These are phyloP conservation scores for Cornus florida DNA, from an alignment of 148 eudicot genomes.

Conservation along the genomic window DNA sequence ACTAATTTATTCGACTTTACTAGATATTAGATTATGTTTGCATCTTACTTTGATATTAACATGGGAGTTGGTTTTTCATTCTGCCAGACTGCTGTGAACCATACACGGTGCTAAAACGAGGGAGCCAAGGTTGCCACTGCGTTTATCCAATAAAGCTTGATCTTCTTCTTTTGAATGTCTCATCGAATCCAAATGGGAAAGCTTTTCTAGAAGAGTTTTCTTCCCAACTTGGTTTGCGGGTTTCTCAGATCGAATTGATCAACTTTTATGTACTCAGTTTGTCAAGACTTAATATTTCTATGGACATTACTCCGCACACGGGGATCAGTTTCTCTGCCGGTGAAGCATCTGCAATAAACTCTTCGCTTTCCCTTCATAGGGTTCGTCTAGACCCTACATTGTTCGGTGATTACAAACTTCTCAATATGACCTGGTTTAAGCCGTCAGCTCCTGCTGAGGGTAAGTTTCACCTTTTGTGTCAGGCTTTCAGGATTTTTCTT, in stretches of 20 bases:
- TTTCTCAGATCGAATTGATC: slow-evolving; percentile 77
- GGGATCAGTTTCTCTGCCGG: slow-evolving; percentile 69
- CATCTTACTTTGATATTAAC: not conserved
- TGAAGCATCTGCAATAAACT: slow-evolving; percentile 67
- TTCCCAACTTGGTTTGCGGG: slow-evolving; percentile 62
- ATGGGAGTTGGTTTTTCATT: slow-evolving; percentile 16
- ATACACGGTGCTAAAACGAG: slow-evolving; percentile 81
- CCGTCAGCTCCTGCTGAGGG: slow-evolving; percentile 74
- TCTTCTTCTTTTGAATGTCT: slow-evolving; percentile 73
- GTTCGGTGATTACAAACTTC: slow-evolving; percentile 81
- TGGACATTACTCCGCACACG: slow-evolving; percentile 80
- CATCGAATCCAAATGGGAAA: slow-evolving; percentile 74
- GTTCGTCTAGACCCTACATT: slow-evolving; percentile 61
- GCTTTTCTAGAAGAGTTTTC: slow-evolving; percentile 72
- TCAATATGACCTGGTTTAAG: slow-evolving; percentile 85
- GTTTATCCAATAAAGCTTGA: slow-evolving; percentile 91
- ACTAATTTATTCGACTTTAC: not conserved
- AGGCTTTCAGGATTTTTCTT: not conserved
- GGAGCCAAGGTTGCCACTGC: slow-evolving; percentile 75
- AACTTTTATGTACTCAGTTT: slow-evolving; percentile 69
- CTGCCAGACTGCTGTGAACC: slow-evolving; percentile 83
- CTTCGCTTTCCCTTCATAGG: slow-evolving; percentile 69
- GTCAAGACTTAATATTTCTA: slow-evolving; percentile 84
- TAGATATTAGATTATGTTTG: not conserved
- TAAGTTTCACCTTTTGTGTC: slow-evolving; percentile 24